phyloP scores from a whole-genome alignment of 2,329 filamentous ascomycete species.

The Phyllosticta capitalensis region DNA sequence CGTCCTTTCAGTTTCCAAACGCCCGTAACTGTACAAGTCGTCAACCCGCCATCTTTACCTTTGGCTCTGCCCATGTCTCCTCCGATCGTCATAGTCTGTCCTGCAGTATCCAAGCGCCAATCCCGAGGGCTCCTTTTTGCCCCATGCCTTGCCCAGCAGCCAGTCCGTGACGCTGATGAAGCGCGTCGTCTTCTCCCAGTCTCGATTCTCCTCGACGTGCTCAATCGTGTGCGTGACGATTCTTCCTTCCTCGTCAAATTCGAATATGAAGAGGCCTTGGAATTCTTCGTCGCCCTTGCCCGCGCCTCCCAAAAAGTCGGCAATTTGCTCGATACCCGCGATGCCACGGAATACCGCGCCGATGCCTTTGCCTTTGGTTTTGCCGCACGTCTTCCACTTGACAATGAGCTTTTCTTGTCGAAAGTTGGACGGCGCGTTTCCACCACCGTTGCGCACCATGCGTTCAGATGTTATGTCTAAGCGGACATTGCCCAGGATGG shows the following conservation, averaged over 20 bases:
- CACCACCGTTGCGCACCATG: conserved; percentile 55
- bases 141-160: conserved; percentile 71
- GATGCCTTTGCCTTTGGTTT: conserved; percentile 36
- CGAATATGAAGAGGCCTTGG: conserved; percentile 86
- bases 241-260: conserved; percentile 81
- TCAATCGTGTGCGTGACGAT: conserved; percentile 88
- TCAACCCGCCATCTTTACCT: not conserved
- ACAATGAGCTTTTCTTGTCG: conserved; percentile 76
- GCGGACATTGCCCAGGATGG: conserved; percentile 80
- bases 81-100: not conserved
- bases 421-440: conserved; percentile 26
- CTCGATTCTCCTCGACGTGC: conserved; percentile 72
- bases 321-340: conserved; percentile 38
- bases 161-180: conserved; percentile 92
- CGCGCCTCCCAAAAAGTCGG: conserved; percentile 46
- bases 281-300: conserved; percentile 56
- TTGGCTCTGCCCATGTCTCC: not conserved
- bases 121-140: conserved; percentile 25
- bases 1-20: not conserved
- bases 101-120: conserved; percentile 11
- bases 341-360: conserved; percentile 36
- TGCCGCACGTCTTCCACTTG: conserved; percentile 68
- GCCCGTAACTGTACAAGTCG: conserved; percentile 16
- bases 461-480: conserved; percentile 83
- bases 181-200: conserved; percentile 75